Percentiles rank a stretch among this genome's conserved stretches.
Evolutionary conservation across 148 eudicot species (phyloP).

Genomic region (Cornus florida): DNA sequence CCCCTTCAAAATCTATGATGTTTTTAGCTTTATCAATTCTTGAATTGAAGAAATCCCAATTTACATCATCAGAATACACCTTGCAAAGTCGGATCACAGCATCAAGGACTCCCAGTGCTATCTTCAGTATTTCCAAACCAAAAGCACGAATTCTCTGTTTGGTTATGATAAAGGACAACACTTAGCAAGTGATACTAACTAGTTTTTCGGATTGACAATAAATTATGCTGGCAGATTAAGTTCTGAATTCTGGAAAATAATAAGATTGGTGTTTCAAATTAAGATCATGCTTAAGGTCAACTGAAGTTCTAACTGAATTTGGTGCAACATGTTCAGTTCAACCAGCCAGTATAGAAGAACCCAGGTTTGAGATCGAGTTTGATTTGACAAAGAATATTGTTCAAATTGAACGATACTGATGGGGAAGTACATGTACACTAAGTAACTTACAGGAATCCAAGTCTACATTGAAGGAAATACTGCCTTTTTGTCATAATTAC

Average conservation of each 20-base stretch:
- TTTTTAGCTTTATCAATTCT: slow-evolving; percentile 26
- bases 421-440: not conserved
- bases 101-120: slow-evolving; percentile 56
- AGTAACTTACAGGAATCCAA: not conserved
- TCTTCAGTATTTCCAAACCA: slow-evolving; percentile 64
- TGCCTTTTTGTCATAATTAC: not conserved
- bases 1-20: slow-evolving; percentile 31
- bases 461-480: not conserved
- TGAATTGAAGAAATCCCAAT: slow-evolving; percentile 43
- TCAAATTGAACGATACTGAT: not conserved
- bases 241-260: not conserved
- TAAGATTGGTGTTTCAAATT: not conserved
- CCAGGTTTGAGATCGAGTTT: not conserved
- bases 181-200: slow-evolving; percentile 10
- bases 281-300: not conserved
- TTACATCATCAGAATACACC: slow-evolving; percentile 57
- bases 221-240: not conserved
- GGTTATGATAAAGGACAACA: slow-evolving; percentile 15
- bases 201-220: not conserved
- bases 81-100: slow-evolving; percentile 64
- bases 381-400: not conserved
- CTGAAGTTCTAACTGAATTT: not conserved
- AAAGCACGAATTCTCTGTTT: slow-evolving; percentile 56
- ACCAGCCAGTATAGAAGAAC: not conserved
- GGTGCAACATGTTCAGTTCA: not conserved